A percentile compares a stretch with the other conserved stretches of the same genome.
Conservation (phyloP, 805 yeast species). For the Metschnikowia chrysomelidarum region DNA sequence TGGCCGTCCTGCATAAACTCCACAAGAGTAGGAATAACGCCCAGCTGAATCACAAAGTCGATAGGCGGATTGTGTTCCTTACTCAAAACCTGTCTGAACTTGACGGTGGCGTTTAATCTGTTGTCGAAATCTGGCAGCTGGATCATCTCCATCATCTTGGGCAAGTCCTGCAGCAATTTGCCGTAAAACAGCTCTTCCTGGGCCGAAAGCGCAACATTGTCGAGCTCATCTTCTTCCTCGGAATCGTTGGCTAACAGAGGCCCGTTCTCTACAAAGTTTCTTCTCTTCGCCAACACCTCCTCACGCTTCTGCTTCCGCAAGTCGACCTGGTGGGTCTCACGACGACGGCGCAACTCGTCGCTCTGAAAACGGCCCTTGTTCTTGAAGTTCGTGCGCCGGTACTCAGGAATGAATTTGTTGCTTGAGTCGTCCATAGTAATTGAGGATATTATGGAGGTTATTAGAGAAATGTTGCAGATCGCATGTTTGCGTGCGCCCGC, state of each 20-base stretch:
- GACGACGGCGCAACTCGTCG: slow-evolving; percentile 95
- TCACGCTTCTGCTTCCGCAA: slow-evolving; percentile 95
- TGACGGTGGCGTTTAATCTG: slow-evolving; percentile 85
- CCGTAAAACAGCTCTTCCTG: slow-evolving; percentile 42
- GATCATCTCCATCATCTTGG: slow-evolving; percentile 80
- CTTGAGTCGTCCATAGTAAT: slow-evolving; percentile 80
- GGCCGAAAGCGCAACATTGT: slow-evolving; percentile 35
- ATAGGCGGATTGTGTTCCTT: slow-evolving; percentile 97
- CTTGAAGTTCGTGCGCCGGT: slow-evolving; percentile 94
- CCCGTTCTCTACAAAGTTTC: slow-evolving; percentile 55
- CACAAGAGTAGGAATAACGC: slow-evolving; percentile 90
- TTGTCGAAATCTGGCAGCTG: slow-evolving; percentile 71
- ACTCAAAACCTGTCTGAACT: slow-evolving; percentile 89
- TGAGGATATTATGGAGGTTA: too few species aligned
- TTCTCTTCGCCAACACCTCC: slow-evolving; percentile 89
- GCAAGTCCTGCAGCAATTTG: slow-evolving; percentile 60
- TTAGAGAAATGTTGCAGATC: too few species aligned
- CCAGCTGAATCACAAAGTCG: slow-evolving; percentile 86
- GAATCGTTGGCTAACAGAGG: slow-evolving; percentile 37
- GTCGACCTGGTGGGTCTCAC: slow-evolving; percentile 96
- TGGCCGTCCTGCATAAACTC: slow-evolving; percentile 72
- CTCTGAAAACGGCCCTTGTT: slow-evolving; percentile 91
- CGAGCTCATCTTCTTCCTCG: slow-evolving; percentile 41
- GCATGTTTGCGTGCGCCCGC: too few species aligned
- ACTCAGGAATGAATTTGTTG: slow-evolving; percentile 89